Percentiles rank a stretch among this genome's conserved stretches.
These are phyloP conservation scores for Petrea volubilis DNA, from an alignment of 257 asterid species.

Conservation along the genomic window DNA sequence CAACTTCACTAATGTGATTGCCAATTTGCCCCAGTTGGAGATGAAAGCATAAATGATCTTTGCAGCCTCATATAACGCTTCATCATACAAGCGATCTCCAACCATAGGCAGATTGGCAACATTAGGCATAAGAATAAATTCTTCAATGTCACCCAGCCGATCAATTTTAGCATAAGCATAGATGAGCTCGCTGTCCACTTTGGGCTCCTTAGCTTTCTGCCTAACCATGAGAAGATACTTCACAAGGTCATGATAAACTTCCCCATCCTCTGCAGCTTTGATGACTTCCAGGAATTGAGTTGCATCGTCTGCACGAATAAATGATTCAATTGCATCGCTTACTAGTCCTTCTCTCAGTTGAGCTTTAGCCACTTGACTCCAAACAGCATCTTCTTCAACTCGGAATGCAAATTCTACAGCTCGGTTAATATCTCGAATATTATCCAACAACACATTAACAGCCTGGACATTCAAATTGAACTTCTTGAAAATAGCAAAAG, in stretches of 20 bases:
- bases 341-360: constrained; percentile 97
- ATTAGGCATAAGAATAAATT: constrained; percentile 96
- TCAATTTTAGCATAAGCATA: constrained; percentile 98
- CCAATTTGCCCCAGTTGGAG: constrained; percentile 98
- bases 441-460: constrained; percentile 85
- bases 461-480: constrained; percentile 99
- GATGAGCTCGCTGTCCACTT: constrained; percentile 97
- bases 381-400: constrained; percentile 96
- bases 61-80: constrained; percentile 96
- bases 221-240: constrained; percentile 97
- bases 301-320: constrained; percentile 95
- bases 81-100: constrained; percentile 97
- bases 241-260: constrained; percentile 94
- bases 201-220: constrained; percentile 94
- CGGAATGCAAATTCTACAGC: constrained; percentile 98
- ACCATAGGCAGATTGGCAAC: constrained; percentile 98
- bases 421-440: constrained; percentile 87
- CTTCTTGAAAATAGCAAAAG: constrained; percentile 94
- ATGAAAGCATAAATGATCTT: constrained; percentile 89
- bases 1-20: constrained; percentile 81
- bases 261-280: constrained; percentile 80
- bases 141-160: constrained; percentile 91
- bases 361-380: constrained; percentile 99
- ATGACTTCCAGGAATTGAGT: constrained; percentile 92
- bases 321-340: constrained; percentile 97